Evolutionary conservation across 768 basidiomycete genomes (phyloP).

Genomic region (Hydnomerulius pinastri): DNA sequence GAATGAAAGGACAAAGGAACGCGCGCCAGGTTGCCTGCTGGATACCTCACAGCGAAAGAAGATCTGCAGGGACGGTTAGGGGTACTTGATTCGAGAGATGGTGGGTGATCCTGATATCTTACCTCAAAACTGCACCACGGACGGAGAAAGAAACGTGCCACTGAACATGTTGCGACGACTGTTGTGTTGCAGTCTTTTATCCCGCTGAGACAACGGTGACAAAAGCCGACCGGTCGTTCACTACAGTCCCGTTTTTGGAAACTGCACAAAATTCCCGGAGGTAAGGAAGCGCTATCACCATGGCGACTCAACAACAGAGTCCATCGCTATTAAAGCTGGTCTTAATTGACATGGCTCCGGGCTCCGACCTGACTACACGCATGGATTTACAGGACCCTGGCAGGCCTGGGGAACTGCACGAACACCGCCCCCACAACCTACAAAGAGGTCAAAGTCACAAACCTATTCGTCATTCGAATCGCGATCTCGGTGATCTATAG

Average conservation of each 20-base stretch:
- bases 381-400: too few relatives aligned
- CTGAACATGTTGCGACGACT: neutral
- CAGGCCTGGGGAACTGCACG: too few relatives aligned
- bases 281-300: slow-evolving; percentile 4
- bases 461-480: too few relatives aligned
- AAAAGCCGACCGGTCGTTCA: neutral
- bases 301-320: neutral
- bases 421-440: too few relatives aligned
- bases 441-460: too few relatives aligned
- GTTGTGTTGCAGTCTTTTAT: neutral
- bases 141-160: neutral
- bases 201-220: too few relatives aligned
- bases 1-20: slow-evolving; percentile 38
- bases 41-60: neutral
- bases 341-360: too few relatives aligned
- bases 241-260: neutral
- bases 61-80: neutral
- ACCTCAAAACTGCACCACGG: slow-evolving; percentile 2
- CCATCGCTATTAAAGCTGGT: neutral
- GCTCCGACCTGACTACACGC: too few relatives aligned
- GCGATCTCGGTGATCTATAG: too few relatives aligned
- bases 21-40: slow-evolving; percentile 49
- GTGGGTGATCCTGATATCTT: neutral
- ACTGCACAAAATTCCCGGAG: slow-evolving; percentile 3
- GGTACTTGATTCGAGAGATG: neutral